A percentile compares a stretch with the other conserved stretches of the same genome.
Evolutionary conservation across 2,329 filamentous ascomycete genomes (phyloP).

Genomic region (Furcasterigmium furcatum): DNA sequence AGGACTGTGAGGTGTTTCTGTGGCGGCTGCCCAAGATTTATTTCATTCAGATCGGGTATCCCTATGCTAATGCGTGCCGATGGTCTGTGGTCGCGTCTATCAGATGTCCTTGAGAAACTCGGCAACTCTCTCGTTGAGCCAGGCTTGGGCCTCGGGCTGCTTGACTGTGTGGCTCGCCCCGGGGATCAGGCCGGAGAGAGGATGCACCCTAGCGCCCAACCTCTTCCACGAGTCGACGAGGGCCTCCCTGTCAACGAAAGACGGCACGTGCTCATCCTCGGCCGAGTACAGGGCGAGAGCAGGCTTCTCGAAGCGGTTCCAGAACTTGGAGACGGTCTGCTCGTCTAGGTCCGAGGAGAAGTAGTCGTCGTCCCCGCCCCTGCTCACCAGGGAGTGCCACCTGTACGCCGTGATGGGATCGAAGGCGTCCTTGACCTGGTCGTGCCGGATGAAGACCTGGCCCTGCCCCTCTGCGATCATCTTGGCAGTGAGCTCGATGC

Average conservation of each 20-base stretch:
- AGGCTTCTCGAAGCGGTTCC: slow-evolving; percentile 58
- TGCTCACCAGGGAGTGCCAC: slow-evolving; percentile 44
- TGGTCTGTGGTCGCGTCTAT: too few species aligned
- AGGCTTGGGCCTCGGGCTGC: slow-evolving; percentile 39
- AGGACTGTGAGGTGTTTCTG: background rate
- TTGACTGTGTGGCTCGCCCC: slow-evolving; percentile 49
- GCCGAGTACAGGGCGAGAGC: slow-evolving; percentile 64
- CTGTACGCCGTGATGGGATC: slow-evolving; percentile 49
- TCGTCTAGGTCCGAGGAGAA: slow-evolving; percentile 76
- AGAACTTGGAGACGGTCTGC: slow-evolving; percentile 57
- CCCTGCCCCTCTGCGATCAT: slow-evolving; percentile 53
- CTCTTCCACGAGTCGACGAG: slow-evolving; percentile 56
- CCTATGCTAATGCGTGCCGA: too few species aligned
- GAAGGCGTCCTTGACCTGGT: background rate
- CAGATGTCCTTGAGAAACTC: slow-evolving; percentile 35
- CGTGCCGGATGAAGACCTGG: slow-evolving; percentile 43
- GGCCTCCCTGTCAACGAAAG: slow-evolving; percentile 50
- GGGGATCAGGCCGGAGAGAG: slow-evolving; percentile 50
- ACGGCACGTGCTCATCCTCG: slow-evolving; percentile 63
- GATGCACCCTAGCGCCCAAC: slow-evolving; percentile 41
- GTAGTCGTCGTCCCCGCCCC: slow-evolving; percentile 75
- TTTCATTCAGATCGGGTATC: too few species aligned
- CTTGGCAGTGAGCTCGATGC: slow-evolving; percentile 44
- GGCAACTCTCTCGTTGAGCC: slow-evolving; percentile 44
- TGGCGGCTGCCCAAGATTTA: background rate